Percentiles rank a stretch among this genome's conserved stretches.
These are phyloP conservation scores for Diaporthe capsici DNA, from an alignment of 2,329 filamentous ascomycete species.

Conservation along the genomic window DNA sequence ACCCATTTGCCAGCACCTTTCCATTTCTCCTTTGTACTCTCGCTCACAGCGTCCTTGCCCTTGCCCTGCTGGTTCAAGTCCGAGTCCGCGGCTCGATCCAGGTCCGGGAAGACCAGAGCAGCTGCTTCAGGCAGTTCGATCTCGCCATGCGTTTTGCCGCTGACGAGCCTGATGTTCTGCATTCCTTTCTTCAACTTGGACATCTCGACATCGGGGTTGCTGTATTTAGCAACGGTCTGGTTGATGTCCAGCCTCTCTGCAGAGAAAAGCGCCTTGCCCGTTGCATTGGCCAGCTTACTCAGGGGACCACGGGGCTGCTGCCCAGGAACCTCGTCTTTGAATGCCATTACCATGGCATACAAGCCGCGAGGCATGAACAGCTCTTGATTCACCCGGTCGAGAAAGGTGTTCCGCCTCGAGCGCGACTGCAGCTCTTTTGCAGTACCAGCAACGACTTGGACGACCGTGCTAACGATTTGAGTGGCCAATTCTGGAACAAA, in stretches of 20 bases:
- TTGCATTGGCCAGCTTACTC: slow-evolving; percentile 38
- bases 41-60: slow-evolving; percentile 42
- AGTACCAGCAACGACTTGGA: slow-evolving; percentile 46
- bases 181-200: slow-evolving; percentile 47
- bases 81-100: slow-evolving; percentile 50
- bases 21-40: slow-evolving; percentile 45
- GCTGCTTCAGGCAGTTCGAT: slow-evolving; percentile 55
- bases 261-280: slow-evolving; percentile 40
- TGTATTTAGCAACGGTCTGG: slow-evolving; percentile 53
- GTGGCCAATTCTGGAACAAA: slow-evolving; percentile 51
- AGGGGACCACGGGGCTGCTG: slow-evolving; percentile 41
- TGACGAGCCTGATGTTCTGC: slow-evolving; percentile 51
- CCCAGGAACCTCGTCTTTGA: slow-evolving; percentile 45
- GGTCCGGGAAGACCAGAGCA: slow-evolving; percentile 54
- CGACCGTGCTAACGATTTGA: slow-evolving; percentile 46
- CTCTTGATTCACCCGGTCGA: slow-evolving; percentile 49
- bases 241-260: slow-evolving; percentile 51
- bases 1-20: slow-evolving; percentile 54
- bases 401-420: slow-evolving; percentile 46
- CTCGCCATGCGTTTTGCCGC: slow-evolving; percentile 54
- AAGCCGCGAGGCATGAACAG: slow-evolving; percentile 51
- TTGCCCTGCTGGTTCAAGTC: slow-evolving; percentile 45
- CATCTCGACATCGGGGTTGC: slow-evolving; percentile 44
- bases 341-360: slow-evolving; percentile 49
- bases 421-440: slow-evolving; percentile 49